Base-by-base conservation (phyloP, 75 land plant genomes). In the Pinus albicaulis region DNA sequence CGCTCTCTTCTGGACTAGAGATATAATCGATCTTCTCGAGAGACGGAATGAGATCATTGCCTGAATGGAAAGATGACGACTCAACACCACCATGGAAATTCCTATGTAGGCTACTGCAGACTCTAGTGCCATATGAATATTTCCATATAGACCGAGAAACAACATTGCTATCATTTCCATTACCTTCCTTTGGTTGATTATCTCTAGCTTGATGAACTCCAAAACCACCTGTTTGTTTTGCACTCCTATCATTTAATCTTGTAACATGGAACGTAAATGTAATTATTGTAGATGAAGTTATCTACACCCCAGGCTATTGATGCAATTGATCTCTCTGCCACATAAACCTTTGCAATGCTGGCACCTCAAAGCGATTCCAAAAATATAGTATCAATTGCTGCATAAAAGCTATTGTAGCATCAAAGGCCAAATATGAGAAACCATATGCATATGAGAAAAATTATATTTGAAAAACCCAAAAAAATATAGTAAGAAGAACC, bases 321-420 rank as follows among this genome's bases (percentile, higher is more conserved):
- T 89, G 97, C 71, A 89, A 75, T 74, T 87, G 88, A 7, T 77
- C 80, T 71, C 98, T 79, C 64, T 76, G 76, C 61, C 86, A 80
- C 83, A 94, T 80, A 59, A 86, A 94, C 60, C 86, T 83, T 74
- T 92, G 98, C 15, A 97, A 78, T 52, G 98, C 98, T 28, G 99
- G 99, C 80, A 94, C 99, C 99, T 97, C 99, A 89, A 92, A 97
- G 8, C 89, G 87, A 63, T 97, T 94, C 99, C 99, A 97, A 74
- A 97, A 97, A 74, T 90, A 97, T 44, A 97, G 87, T 38, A 97
- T 89, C 73, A 97, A 86, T 41, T 97, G 99, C 81, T 94, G 98
- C 98, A 97, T 94, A 77, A 97, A 97, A 74, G 92, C 98, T 55
- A 91, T 95, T 23, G 99, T 86, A 4, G 99, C 77, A 8, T 89